These are phyloP conservation scores for Parastagonospora nodorum DNA, from an alignment of 2,329 filamentous ascomycete genomes.

Conservation along the genomic window DNA sequence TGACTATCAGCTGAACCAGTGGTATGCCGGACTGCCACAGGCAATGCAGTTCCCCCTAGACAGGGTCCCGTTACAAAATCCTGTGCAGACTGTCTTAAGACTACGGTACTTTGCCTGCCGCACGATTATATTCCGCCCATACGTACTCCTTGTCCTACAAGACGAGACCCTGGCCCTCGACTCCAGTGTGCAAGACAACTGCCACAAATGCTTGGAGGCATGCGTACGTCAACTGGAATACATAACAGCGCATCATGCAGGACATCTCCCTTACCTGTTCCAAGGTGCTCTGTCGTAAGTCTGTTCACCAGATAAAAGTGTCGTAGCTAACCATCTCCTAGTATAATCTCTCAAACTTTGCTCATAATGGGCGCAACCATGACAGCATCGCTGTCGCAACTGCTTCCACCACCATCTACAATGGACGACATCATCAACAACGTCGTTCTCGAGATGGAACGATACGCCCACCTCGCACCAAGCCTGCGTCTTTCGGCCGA, in stretches of 20 bases:
- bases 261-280: conserved; percentile 85
- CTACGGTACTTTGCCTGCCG: conserved; percentile 83
- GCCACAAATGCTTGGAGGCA: conserved; percentile 80
- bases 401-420: conserved; percentile 62
- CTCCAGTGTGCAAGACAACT: conserved; percentile 74
- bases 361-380: conserved; percentile 85
- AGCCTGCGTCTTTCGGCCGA: conserved; percentile 77
- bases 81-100: conserved; percentile 78
- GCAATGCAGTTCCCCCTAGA: conserved; percentile 79
- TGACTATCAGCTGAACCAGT: conserved; percentile 81
- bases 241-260: conserved; percentile 77
- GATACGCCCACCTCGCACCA: conserved; percentile 75
- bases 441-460: conserved; percentile 75
- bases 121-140: conserved; percentile 84
- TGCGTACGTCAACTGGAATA: conserved; percentile 80
- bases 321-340: conserved; percentile 42
- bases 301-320: neutral
- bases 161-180: conserved; percentile 76
- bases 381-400: conserved; percentile 71
- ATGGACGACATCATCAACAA: conserved; percentile 79
- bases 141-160: conserved; percentile 78
- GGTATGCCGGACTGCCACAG: conserved; percentile 78
- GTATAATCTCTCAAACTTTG: conserved; percentile 80
- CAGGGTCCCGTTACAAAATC: conserved; percentile 68
- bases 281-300: conserved; percentile 70